Evolutionary conservation across 192 early-diverging fungal species (phyloP).

Genomic region (Ramicandelaber brevisporus): DNA sequence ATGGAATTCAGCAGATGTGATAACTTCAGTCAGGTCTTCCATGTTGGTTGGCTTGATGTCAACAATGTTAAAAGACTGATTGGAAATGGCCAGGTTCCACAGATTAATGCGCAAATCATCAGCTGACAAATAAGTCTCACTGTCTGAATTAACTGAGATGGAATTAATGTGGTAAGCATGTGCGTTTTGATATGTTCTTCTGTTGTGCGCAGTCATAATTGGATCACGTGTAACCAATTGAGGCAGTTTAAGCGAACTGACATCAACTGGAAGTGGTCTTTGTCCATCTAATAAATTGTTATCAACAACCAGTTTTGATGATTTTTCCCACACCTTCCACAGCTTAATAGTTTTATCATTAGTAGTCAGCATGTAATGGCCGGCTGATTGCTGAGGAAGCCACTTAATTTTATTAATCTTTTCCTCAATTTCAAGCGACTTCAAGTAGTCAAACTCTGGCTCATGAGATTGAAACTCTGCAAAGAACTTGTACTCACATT

Average conservation of each 20-base stretch:
- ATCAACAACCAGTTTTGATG: slow-evolving; percentile 82
- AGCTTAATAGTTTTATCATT: slow-evolving; percentile 99
- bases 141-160: slow-evolving; percentile 96
- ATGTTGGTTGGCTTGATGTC: slow-evolving; percentile 99
- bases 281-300: slow-evolving; percentile 57
- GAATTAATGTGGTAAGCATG: slow-evolving; percentile 99
- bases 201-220: slow-evolving; percentile 82
- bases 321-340: slow-evolving; percentile 98
- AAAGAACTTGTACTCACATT: slow-evolving; percentile 98
- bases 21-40: slow-evolving; percentile 98
- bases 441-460: slow-evolving; percentile 97
- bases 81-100: slow-evolving; percentile 92
- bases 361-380: slow-evolving; percentile 89
- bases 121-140: slow-evolving; percentile 89
- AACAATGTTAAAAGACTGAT: slow-evolving; percentile 99
- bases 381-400: slow-evolving; percentile 87
- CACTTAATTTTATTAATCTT: slow-evolving; percentile 99
- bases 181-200: slow-evolving; percentile 90
- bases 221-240: slow-evolving; percentile 83
- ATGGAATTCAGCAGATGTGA: slow-evolving; percentile 96
- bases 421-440: slow-evolving; percentile 97
- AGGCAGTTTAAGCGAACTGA: slow-evolving; percentile 38
- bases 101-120: slow-evolving; percentile 97
- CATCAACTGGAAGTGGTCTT: slow-evolving; percentile 16
- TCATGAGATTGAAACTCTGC: slow-evolving; percentile 99